phyloP scores from a whole-genome alignment of 2,329 filamentous ascomycete species.

The Sporothrix curviconia region DNA sequence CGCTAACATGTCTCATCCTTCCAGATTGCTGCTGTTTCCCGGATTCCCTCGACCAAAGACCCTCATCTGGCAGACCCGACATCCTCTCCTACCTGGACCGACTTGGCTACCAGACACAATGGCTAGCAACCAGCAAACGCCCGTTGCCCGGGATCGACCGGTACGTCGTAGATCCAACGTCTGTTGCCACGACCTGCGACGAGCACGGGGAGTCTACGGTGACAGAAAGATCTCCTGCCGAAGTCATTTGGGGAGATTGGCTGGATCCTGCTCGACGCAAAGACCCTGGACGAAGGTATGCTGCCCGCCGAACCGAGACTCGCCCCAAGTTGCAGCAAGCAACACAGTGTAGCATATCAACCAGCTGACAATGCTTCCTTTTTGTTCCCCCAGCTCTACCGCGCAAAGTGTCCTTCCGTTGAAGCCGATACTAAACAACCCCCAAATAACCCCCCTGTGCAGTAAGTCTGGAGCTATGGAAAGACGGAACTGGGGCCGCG shows the following conservation, averaged over 20 bases:
- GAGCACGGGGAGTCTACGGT: conserved; percentile 99
- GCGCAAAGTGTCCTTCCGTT: background rate
- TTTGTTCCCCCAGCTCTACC: background rate
- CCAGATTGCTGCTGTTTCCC: no score
- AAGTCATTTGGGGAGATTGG: conserved; percentile 99
- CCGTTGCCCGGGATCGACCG: conserved; percentile 80
- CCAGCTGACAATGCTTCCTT: conserved; percentile 3
- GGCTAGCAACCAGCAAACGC: conserved; percentile 40
- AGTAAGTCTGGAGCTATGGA: no score
- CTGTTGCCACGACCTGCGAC: conserved; percentile 96
- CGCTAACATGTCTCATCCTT: no score
- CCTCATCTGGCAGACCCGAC: background rate
- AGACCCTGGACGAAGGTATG: conserved; percentile 84
- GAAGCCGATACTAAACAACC: background rate
- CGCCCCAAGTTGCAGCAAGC: background rate
- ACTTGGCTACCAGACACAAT: conserved; percentile 29
- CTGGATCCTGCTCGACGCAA: conserved; percentile 92
- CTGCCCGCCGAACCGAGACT: background rate
- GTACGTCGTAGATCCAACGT: conserved; percentile 97
- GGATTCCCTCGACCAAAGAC: no score
- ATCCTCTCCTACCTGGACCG: no score
- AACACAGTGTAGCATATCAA: no score
- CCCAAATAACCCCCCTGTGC: background rate
- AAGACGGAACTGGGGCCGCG: no score
- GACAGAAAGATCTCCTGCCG: conserved; percentile 96